Percentiles rank a stretch among this genome's conserved stretches.
Evolutionary conservation across 2,329 filamentous ascomycete species (phyloP).

Genomic region (Penicillium glabrum): DNA sequence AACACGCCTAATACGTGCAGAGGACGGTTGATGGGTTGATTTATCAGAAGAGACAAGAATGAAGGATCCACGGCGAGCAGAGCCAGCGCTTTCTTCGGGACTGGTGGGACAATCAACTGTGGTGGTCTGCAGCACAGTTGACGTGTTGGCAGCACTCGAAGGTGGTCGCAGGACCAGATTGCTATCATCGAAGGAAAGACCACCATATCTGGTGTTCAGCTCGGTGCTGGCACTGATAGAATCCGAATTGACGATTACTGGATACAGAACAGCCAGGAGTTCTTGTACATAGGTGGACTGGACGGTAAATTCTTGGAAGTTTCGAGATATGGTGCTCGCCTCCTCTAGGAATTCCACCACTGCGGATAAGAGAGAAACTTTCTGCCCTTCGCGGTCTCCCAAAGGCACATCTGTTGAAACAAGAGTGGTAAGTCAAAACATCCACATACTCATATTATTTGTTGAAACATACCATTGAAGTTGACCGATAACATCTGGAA

Average conservation of each 20-base stretch:
- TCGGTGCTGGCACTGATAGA: conserved; percentile 80
- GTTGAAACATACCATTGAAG: conserved; percentile 9
- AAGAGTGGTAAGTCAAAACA: not conserved
- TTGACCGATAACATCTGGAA: conserved; percentile 14
- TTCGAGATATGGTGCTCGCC: conserved; percentile 71
- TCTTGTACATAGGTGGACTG: conserved; percentile 79
- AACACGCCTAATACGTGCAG: conserved; percentile 63
- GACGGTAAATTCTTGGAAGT: conserved; percentile 80
- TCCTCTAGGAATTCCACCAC: conserved; percentile 77
- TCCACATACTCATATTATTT: not conserved
- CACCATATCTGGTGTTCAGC: conserved; percentile 77
- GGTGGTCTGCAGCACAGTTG: conserved; percentile 71
- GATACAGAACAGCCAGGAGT: conserved; percentile 78
- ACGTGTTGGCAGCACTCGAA: conserved; percentile 50
- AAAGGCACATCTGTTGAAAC: conserved; percentile 4
- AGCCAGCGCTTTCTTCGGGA: conserved; percentile 53
- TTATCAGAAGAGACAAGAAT: conserved; percentile 77
- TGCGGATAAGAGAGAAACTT: conserved; percentile 64
- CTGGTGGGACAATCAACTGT: conserved; percentile 55
- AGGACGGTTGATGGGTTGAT: conserved; percentile 56
- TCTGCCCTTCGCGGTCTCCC: conserved; percentile 10
- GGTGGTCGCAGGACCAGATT: conserved; percentile 81
- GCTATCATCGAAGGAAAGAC: conserved; percentile 79
- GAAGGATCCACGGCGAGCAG: conserved; percentile 80
- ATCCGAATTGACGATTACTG: conserved; percentile 83